Evolutionary conservation across 257 asterid genomes (phyloP).

Genomic region (Solanum piurae): DNA sequence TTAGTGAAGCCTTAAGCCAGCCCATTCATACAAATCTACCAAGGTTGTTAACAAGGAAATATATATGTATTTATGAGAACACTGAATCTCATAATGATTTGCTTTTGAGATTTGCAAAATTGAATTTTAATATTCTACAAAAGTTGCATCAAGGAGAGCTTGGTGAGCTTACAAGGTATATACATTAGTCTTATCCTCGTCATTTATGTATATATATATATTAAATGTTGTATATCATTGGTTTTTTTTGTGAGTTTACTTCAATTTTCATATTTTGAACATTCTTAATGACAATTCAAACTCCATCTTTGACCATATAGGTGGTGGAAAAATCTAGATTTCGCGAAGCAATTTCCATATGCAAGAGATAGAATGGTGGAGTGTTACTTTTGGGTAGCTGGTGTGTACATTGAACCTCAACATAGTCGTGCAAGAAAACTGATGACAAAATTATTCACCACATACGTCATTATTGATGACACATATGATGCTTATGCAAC

Average conservation of each 20-base stretch:
- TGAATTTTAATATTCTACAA: neutral
- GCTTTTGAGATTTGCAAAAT: neutral
- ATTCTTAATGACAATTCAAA: too few species aligned
- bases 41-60: neutral
- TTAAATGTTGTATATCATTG: too few species aligned
- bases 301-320: neutral
- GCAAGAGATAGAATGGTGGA: neutral
- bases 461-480: neutral
- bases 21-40: neutral
- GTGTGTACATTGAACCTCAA: neutral
- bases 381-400: neutral
- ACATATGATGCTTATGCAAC: too few species aligned
- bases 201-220: too few species aligned
- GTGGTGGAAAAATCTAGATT: neutral
- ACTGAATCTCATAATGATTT: neutral
- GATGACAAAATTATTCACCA: neutral
- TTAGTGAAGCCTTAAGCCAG: neutral
- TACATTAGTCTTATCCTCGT: too few species aligned
- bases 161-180: neutral
- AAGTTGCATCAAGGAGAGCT: neutral
- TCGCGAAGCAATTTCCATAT: neutral
- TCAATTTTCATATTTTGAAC: too few species aligned
- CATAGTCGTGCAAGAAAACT: neutral
- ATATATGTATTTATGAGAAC: neutral
- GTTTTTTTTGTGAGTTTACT: too few species aligned